Evolutionary conservation across 2,329 filamentous ascomycete genomes (phyloP).

Genomic region (Colletotrichum zoysiae): DNA sequence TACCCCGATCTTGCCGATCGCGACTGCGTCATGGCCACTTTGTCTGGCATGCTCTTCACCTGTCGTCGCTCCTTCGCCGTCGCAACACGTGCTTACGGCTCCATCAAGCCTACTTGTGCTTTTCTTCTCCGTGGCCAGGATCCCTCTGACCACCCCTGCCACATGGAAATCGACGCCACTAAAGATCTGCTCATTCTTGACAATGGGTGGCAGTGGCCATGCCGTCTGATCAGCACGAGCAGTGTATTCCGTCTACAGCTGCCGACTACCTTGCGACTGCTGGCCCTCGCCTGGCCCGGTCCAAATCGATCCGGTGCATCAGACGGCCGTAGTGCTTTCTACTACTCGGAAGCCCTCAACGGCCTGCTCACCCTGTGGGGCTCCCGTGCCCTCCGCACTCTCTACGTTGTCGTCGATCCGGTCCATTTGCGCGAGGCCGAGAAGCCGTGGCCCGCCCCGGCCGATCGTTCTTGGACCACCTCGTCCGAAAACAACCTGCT

Average conservation of each 20-base stretch:
- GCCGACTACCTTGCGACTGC: slow-evolving; percentile 10
- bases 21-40: slow-evolving; percentile 24
- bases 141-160: not conserved
- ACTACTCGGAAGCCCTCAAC: slow-evolving; percentile 12
- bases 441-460: slow-evolving; percentile 7
- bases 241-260: slow-evolving; percentile 15
- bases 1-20: not conserved
- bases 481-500: not conserved
- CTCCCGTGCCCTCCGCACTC: slow-evolving; percentile 1
- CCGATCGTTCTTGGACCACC: not conserved
- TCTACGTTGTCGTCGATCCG: slow-evolving; percentile 16
- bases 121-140: slow-evolving; percentile 8
- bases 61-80: slow-evolving; percentile 18
- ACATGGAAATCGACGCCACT: slow-evolving; percentile 15
- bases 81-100: slow-evolving; percentile 9
- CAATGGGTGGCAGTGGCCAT: slow-evolving; percentile 21
- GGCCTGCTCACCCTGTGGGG: slow-evolving; percentile 10
- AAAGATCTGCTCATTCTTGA: slow-evolving; percentile 11
- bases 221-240: slow-evolving; percentile 16
- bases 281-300: slow-evolving; percentile 15
- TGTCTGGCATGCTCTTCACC: slow-evolving; percentile 12
- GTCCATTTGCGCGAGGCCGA: slow-evolving; percentile 15
- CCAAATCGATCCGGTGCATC: not conserved
- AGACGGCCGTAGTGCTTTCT: slow-evolving; percentile 12
- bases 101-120: not conserved